Evolutionary conservation across 2,329 filamentous ascomycete genomes (phyloP).

Genomic region (Ilyonectria mors-panacis): DNA sequence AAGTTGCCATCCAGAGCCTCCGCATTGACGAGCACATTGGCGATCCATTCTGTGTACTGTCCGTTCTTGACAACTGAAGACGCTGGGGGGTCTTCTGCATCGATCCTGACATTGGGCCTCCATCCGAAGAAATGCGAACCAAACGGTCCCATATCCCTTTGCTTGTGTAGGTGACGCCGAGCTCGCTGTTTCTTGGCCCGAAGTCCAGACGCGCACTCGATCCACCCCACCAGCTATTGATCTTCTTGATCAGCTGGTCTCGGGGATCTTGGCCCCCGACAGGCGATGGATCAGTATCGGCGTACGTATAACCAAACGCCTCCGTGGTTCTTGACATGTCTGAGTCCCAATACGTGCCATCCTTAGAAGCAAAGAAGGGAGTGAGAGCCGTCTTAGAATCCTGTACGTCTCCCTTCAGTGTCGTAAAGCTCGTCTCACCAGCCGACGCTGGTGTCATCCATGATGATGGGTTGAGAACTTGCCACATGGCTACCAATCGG

Average conservation of each 20-base stretch:
- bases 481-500: slow-evolving; percentile 83
- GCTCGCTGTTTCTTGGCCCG: slow-evolving; percentile 20
- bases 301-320: slow-evolving; percentile 82
- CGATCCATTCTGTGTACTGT: slow-evolving; percentile 75
- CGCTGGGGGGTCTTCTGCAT: slow-evolving; percentile 41
- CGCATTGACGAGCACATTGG: slow-evolving; percentile 75
- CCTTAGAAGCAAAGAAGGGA: slow-evolving; percentile 74
- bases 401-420: slow-evolving; percentile 66
- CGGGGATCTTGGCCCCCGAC: slow-evolving; percentile 46
- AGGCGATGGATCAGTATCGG: slow-evolving; percentile 64
- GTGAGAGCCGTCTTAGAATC: slow-evolving; percentile 71
- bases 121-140: slow-evolving; percentile 15
- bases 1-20: slow-evolving; percentile 74
- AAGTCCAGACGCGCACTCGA: slow-evolving; percentile 50
- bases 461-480: slow-evolving; percentile 77
- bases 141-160: slow-evolving; percentile 10
- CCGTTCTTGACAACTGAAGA: slow-evolving; percentile 55
- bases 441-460: slow-evolving; percentile 73
- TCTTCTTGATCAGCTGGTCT: slow-evolving; percentile 55
- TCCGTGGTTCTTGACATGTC: slow-evolving; percentile 71
- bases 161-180: background rate
- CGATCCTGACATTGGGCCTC: slow-evolving; percentile 47
- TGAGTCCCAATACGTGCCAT: slow-evolving; percentile 78
- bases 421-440: slow-evolving; percentile 74
- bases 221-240: slow-evolving; percentile 67